Percentiles rank a stretch among this genome's conserved stretches.
These are phyloP conservation scores for Hypoxylon intermedium DNA, from an alignment of 495 filamentous ascomycete species.

Conservation along the genomic window DNA sequence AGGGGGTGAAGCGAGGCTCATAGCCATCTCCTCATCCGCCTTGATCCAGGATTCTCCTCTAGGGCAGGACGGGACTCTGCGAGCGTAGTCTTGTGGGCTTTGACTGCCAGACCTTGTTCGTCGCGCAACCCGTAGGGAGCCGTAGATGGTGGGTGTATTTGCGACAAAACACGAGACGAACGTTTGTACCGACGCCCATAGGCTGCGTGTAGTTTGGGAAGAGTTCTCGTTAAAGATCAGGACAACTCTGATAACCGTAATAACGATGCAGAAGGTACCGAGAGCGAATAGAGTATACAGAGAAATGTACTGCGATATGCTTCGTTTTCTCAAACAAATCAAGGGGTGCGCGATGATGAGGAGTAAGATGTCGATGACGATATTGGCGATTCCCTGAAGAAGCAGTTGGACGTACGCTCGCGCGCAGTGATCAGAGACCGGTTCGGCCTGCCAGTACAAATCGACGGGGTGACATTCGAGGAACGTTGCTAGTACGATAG, in stretches of 20 bases:
- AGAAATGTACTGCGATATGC: slow-evolving; percentile 44
- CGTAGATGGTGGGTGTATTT: slow-evolving; percentile 53
- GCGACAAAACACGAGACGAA: slow-evolving; percentile 55
- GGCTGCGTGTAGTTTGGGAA: slow-evolving; percentile 48
- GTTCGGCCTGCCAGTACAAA: slow-evolving; percentile 53
- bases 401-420: slow-evolving; percentile 51
- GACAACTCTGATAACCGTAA: slow-evolving; percentile 51
- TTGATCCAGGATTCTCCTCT: slow-evolving; percentile 36
- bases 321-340: slow-evolving; percentile 44
- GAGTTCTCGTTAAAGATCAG: slow-evolving; percentile 43
- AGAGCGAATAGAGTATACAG: slow-evolving; percentile 49
- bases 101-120: slow-evolving; percentile 24
- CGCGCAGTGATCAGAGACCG: slow-evolving; percentile 51
- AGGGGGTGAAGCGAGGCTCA: slow-evolving; percentile 1
- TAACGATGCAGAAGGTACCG: slow-evolving; percentile 52
- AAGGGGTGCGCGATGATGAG: slow-evolving; percentile 52
- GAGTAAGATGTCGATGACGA: slow-evolving; percentile 53
- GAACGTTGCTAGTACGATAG: slow-evolving; percentile 49
- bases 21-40: slow-evolving; percentile 37
- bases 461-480: slow-evolving; percentile 54
- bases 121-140: slow-evolving; percentile 37
- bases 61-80: slow-evolving; percentile 12
- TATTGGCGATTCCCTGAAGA: slow-evolving; percentile 50
- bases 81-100: slow-evolving; percentile 8
- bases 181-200: slow-evolving; percentile 53